Evolutionary conservation across 2,329 filamentous ascomycete species (phyloP).

Genomic region (Colletotrichum sp.): DNA sequence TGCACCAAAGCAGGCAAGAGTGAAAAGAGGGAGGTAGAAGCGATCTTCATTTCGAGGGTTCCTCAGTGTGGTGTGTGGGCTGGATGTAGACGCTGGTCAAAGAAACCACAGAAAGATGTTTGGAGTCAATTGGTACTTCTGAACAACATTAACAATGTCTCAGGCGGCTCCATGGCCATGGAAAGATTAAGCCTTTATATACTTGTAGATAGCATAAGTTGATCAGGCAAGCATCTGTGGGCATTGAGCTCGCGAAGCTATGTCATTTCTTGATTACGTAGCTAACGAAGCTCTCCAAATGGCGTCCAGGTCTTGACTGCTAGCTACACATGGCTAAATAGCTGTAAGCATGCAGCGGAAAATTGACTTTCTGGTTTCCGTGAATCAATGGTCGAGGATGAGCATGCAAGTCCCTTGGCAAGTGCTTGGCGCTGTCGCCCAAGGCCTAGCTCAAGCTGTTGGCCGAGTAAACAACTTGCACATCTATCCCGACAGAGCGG

Average conservation of each 20-base stretch:
- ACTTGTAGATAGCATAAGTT: not conserved
- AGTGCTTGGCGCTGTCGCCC: conserved; percentile 1
- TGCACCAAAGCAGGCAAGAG: conserved; percentile 25
- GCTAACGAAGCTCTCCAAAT: not conserved
- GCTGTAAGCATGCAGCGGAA: conserved; percentile 9
- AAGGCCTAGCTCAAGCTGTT: not conserved
- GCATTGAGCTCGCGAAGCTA: not conserved
- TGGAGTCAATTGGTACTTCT: not conserved
- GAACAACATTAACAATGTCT: not conserved
- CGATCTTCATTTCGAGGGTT: conserved; percentile 25
- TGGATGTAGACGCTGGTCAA: not conserved
- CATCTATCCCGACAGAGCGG: not conserved
- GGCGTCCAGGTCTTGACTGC: not conserved
- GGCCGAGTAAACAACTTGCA: not conserved
- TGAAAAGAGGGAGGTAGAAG: conserved; percentile 19
- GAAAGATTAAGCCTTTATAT: not conserved
- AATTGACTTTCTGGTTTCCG: not conserved
- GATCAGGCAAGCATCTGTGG: not conserved
- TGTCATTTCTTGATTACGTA: not conserved
- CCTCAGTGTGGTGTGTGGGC: not conserved
- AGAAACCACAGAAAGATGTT: not conserved
- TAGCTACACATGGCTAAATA: not conserved
- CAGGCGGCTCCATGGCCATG: not conserved
- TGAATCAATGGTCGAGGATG: conserved; percentile 12
- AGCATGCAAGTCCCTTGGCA: conserved; percentile 8